These are phyloP conservation scores for Aspergillus vadensis DNA, from an alignment of 2,329 filamentous ascomycete genomes.

Conservation along the genomic window DNA sequence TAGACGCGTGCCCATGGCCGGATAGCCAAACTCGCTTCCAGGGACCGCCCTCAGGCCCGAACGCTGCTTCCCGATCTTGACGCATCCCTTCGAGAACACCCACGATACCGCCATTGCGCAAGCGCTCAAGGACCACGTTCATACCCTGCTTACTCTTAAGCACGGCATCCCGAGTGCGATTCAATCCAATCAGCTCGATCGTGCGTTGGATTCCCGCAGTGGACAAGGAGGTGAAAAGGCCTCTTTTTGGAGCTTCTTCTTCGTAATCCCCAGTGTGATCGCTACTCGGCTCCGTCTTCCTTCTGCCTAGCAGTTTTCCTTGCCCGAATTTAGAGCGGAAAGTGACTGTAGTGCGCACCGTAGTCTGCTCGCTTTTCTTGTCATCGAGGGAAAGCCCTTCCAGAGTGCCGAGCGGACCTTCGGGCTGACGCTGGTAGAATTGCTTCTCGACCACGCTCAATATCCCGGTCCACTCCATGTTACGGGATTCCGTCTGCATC, in stretches of 20 bases:
- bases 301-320: constrained; percentile 51
- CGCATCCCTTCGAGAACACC: constrained; percentile 72
- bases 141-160: constrained; percentile 66
- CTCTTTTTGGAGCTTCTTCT: constrained; percentile 55
- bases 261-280: constrained; percentile 48
- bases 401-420: constrained; percentile 24
- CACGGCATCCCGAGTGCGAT: constrained; percentile 61
- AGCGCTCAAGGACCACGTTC: constrained; percentile 65
- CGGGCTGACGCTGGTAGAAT: constrained; percentile 53
- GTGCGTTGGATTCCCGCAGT: constrained; percentile 63
- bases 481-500: constrained; percentile 67
- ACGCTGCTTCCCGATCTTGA: constrained; percentile 55
- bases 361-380: constrained; percentile 50
- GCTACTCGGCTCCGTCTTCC: constrained; percentile 37
- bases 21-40: constrained; percentile 48
- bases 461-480: constrained; percentile 68
- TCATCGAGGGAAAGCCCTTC: constrained; percentile 41
- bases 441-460: constrained; percentile 65
- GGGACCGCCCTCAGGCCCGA: constrained; percentile 38
- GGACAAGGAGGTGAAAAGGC: constrained; percentile 62
- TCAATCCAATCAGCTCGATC: constrained; percentile 64
- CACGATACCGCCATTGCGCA: constrained; percentile 67
- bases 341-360: constrained; percentile 63
- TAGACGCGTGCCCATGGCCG: constrained; percentile 30
- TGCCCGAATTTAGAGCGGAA: constrained; percentile 64